Percentiles rank a stretch among this genome's conserved stretches.
These are phyloP conservation scores for Strigomonas galati DNA, from an alignment of 208 protist species.

Conservation along the genomic window DNA sequence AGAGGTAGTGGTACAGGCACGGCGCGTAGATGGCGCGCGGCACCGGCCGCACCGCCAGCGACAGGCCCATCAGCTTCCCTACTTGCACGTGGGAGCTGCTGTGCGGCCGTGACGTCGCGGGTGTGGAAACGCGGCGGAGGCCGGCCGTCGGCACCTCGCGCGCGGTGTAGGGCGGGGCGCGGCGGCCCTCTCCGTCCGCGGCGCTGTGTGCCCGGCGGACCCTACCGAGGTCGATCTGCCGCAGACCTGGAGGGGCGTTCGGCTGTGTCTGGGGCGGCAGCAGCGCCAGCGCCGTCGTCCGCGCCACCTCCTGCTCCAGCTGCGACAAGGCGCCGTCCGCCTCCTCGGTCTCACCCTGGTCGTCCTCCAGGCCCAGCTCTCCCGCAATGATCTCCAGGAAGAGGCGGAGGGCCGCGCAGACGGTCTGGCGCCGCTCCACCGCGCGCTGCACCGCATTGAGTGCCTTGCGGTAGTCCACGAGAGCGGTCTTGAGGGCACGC, in stretches of 20 bases:
- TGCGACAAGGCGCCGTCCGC: no score
- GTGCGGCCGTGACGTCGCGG: not conserved
- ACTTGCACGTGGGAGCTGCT: not conserved
- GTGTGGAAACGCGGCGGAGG: no score
- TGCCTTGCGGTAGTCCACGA: not conserved
- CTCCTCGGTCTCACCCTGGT: not conserved
- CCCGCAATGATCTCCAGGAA: slow-evolving; percentile 18
- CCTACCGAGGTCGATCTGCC: no score
- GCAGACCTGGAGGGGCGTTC: no score
- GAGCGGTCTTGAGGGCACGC: not conserved
- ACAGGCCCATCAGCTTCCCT: not conserved
- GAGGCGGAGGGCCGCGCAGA: slow-evolving; percentile 25
- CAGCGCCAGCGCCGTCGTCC: no score
- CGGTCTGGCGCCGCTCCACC: slow-evolving; percentile 22
- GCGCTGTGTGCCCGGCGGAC: no score
- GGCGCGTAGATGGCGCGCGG: slow-evolving; percentile 21
- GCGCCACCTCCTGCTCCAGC: no score
- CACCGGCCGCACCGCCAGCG: not conserved
- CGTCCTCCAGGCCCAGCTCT: not conserved
- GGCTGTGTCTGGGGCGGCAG: no score
- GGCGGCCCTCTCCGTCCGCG: no score
- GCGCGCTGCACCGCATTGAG: not conserved
- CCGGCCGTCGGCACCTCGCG: no score
- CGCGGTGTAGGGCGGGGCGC: no score
- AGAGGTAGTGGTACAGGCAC: slow-evolving; percentile 38